Conservation (phyloP, 495 filamentous ascomycete genomes). For the Lineolata rhizophorae region DNA sequence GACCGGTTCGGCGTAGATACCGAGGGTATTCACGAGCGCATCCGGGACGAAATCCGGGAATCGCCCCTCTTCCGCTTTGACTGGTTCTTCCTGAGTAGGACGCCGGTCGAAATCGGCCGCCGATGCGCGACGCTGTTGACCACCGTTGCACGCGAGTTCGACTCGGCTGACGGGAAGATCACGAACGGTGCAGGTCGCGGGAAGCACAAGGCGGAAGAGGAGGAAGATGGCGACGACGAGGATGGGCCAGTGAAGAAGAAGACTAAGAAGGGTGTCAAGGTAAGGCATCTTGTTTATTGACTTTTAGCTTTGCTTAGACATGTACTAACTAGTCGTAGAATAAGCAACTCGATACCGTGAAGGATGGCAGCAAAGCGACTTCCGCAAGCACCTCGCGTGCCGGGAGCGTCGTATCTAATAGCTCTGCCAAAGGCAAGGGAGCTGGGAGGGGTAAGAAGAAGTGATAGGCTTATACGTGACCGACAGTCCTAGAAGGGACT, state of each 20-base stretch:
- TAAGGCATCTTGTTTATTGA: constrained; percentile 15
- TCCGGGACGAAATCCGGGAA: constrained; percentile 49
- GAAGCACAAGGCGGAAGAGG: constrained; percentile 48
- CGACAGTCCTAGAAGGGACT: no score
- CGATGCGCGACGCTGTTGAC: constrained; percentile 86
- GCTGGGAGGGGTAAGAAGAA: no score
- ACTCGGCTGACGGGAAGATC: constrained; percentile 30
- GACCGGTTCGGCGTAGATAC: constrained; percentile 59
- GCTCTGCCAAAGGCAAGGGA: no score
- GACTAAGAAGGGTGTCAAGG: constrained; percentile 59
- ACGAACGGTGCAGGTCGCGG: constrained; percentile 36
- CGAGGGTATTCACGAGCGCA: constrained; percentile 19
- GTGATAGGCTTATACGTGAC: no score
- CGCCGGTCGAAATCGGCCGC: constrained; percentile 75
- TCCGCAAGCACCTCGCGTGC: constrained; percentile 32
- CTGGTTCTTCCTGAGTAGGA: constrained; percentile 95
- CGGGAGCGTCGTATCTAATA: constrained; percentile 31
- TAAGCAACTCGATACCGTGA: constrained; percentile 37
- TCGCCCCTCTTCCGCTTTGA: constrained; percentile 93
- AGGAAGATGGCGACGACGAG: constrained; percentile 51
- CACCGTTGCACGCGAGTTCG: constrained; percentile 85
- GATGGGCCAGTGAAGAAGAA: constrained; percentile 80
- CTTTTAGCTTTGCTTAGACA: not conserved
- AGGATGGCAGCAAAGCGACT: constrained; percentile 27
- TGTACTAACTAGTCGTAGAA: constrained; percentile 21